phyloP scores from a whole-genome alignment of 2,329 filamentous ascomycete genomes.

The Knufia petricola region DNA sequence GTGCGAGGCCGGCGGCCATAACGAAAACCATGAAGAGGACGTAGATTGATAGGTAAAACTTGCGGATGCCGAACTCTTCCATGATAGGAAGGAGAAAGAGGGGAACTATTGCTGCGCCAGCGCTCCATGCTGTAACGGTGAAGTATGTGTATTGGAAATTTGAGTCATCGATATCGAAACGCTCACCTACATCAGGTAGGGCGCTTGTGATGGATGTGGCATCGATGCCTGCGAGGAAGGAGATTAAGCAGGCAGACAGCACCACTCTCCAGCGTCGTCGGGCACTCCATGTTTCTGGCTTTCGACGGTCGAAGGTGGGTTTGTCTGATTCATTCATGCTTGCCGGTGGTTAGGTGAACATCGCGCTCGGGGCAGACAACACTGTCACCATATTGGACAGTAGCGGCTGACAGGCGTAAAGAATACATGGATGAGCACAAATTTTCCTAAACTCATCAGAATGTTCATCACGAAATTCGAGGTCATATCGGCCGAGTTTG shows the following conservation, averaged over 20 bases:
- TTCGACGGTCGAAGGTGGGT: background rate
- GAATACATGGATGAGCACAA: no score
- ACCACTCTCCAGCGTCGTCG: background rate
- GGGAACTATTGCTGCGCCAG: slow-evolving; percentile 35
- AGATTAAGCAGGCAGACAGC: background rate
- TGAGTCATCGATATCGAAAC: slow-evolving; percentile 23
- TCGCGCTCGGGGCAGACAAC: no score
- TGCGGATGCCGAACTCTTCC: slow-evolving; percentile 29
- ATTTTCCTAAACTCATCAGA: no score
- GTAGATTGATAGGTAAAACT: slow-evolving; percentile 22
- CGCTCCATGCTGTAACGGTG: slow-evolving; percentile 33
- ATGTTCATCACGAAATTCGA: no score
- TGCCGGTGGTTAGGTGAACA: no score
- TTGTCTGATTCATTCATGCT: no score
- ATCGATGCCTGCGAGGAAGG: slow-evolving; percentile 6
- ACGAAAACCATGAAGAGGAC: slow-evolving; percentile 24
- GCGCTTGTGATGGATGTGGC: slow-evolving; percentile 1
- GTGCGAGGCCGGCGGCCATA: slow-evolving; percentile 21
- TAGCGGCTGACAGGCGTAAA: no score
- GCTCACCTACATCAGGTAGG: slow-evolving; percentile 4
- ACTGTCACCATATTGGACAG: no score
- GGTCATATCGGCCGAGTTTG: no score
- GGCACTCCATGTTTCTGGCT: background rate
- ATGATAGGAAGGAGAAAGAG: slow-evolving; percentile 35
- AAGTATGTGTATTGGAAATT: slow-evolving; percentile 34